Base-by-base conservation (phyloP, 805 yeast species). In the Candida stauntonica region DNA sequence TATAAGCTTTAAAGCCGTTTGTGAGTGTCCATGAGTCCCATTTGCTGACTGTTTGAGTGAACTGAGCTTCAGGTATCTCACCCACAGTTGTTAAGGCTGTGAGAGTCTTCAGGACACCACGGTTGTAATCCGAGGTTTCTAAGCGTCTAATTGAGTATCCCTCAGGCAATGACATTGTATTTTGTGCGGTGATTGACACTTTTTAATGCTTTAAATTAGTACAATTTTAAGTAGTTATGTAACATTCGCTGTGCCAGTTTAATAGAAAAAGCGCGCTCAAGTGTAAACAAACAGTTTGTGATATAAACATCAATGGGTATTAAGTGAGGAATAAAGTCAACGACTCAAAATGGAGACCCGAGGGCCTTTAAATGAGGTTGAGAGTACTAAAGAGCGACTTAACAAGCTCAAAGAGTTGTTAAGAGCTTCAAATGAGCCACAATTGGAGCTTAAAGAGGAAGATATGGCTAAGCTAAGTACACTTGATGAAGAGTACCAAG, bases 11-110 rank as follows among this genome's bases (percentile, higher is more conserved):
- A n/a, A 37, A 18, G 2, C 55, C 54, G 21, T 47, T 51, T n/a
- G 29, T 21, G 15, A 60, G 29, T 30, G 54, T 57, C 17, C 57
- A 49, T 1, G 67, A 42, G 17, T 66, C 52, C 95, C 96, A 87
- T 48, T 73, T 69, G 18, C 67, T 65, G 26, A 83, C 58, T 23
- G 78, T 70, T 5, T 62, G 62, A 2, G 54, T 54, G 58, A 83
- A 91, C 40, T 70, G 62, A 8, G 58, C 63, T 17, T 55, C 45
- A 2, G 80, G 56, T 21, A 93, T 71, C 5, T 74, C 70, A 0
- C 98, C 99, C 5, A 93, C 96, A 0, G 84, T 76, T 9, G 98
- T 93, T 46, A 91, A 68, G 3, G 74, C 84, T 11, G 67, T 60
- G 32, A 93, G 65, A 0, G 86, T 78, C 21, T 72, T 73, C 18